Evolutionary conservation across 768 basidiomycete species (phyloP).

Genomic region (Mycena chlorophos): DNA sequence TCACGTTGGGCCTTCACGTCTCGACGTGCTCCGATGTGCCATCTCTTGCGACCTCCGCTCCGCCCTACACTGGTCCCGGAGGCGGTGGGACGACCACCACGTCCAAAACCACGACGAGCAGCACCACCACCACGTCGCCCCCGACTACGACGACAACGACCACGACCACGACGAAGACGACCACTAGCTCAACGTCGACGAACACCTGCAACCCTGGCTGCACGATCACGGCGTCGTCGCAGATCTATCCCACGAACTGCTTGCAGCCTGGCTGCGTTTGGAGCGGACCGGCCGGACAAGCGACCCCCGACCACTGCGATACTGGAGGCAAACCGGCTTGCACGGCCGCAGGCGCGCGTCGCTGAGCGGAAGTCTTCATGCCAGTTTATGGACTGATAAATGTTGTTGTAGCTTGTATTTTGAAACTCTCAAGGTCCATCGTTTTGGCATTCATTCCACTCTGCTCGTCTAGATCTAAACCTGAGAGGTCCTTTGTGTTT

Average conservation of each 20-base stretch:
- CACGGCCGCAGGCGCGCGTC: no score
- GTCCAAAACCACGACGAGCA: not conserved
- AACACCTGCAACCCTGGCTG: not conserved
- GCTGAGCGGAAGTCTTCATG: no score
- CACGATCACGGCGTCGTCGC: constrained; percentile 3
- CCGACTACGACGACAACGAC: constrained; percentile 6
- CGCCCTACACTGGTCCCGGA: constrained; percentile 15
- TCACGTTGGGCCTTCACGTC: constrained; percentile 15
- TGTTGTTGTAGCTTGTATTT: no score
- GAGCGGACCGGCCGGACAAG: not conserved
- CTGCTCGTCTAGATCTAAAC: no score
- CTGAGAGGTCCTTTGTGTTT: no score
- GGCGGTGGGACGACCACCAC: constrained; percentile 3
- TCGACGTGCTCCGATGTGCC: constrained; percentile 9
- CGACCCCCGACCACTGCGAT: constrained; percentile 1
- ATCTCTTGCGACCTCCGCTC: constrained; percentile 19
- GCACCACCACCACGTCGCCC: constrained; percentile 6
- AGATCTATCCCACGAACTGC: constrained; percentile 1
- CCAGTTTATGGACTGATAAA: no score
- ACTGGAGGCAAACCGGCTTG: constrained; percentile 13
- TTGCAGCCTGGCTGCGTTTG: constrained; percentile 1
- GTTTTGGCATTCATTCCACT: no score
- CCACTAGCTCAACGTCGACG: constrained; percentile 5
- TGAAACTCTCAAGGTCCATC: no score
- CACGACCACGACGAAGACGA: not conserved